phyloP scores from a whole-genome alignment of 805 yeast species.

The Candida pini region DNA sequence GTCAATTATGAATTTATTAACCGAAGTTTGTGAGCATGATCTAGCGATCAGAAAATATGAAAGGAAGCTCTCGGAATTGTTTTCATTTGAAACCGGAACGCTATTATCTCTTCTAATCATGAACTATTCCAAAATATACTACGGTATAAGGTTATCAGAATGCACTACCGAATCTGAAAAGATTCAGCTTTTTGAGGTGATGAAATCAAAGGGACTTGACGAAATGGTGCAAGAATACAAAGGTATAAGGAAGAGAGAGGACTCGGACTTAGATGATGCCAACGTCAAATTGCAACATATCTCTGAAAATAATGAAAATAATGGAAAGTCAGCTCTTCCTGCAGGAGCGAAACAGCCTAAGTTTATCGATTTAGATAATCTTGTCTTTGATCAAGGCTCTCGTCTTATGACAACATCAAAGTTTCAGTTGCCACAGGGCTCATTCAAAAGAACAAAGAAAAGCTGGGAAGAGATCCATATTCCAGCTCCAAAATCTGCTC shows the following conservation, averaged over 20 bases:
- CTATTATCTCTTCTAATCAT: slow-evolving; percentile 43
- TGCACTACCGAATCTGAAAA: slow-evolving; percentile 26
- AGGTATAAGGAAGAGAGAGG: slow-evolving; percentile 14
- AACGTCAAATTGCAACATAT: slow-evolving; percentile 7
- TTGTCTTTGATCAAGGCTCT: slow-evolving; percentile 68
- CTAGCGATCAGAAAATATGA: slow-evolving; percentile 42
- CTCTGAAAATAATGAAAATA: slow-evolving; percentile 7
- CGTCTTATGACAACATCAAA: slow-evolving; percentile 61
- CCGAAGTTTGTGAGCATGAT: slow-evolving; percentile 22
- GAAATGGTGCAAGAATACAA: slow-evolving; percentile 39
- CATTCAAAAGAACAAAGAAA: slow-evolving; percentile 67
- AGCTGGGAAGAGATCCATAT: slow-evolving; percentile 84
- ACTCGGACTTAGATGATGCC: slow-evolving; percentile 6
- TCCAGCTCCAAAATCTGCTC: slow-evolving; percentile 71
- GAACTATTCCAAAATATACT: slow-evolving; percentile 32
- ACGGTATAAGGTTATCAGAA: slow-evolving; percentile 23
- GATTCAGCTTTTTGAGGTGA: slow-evolving; percentile 34
- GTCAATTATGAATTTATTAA: slow-evolving; percentile 36
- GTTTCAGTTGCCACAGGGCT: slow-evolving; percentile 75
- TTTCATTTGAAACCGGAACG: slow-evolving; percentile 47
- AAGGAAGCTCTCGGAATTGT: slow-evolving; percentile 43
- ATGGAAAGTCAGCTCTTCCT: slow-evolving; percentile 1
- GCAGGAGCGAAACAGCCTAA: slow-evolving; percentile 36
- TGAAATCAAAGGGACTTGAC: slow-evolving; percentile 38
- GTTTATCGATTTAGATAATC: slow-evolving; percentile 55